These are phyloP conservation scores for Pulveroboletus ravenelii DNA, from an alignment of 768 basidiomycete genomes.

Conservation along the genomic window DNA sequence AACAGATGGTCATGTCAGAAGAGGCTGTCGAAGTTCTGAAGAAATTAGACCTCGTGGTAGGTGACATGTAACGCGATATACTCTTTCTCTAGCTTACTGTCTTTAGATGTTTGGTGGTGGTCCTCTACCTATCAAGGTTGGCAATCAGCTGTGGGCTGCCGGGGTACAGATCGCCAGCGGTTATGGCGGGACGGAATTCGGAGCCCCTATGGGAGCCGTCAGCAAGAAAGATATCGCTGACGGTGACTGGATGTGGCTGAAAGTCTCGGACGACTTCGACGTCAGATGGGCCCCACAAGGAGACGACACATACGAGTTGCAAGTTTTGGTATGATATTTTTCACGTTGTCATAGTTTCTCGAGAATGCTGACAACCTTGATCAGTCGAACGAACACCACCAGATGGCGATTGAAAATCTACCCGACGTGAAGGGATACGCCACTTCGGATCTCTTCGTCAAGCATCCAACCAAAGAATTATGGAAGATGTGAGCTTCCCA, in stretches of 20 bases:
- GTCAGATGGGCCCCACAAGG: slow-evolving; percentile 31
- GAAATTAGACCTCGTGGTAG: slow-evolving; percentile 27
- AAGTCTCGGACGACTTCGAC: slow-evolving; percentile 17
- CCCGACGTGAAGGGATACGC: slow-evolving; percentile 38
- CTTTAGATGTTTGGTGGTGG: slow-evolving; percentile 38
- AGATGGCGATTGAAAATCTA: slow-evolving; percentile 30
- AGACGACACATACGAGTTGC: slow-evolving; percentile 34
- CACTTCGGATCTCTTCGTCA: slow-evolving; percentile 40
- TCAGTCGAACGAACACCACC: not conserved
- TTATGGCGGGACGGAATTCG: slow-evolving; percentile 36
- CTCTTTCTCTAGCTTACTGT: not conserved
- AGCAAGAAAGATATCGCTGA: slow-evolving; percentile 11
- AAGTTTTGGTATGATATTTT: slow-evolving; percentile 31
- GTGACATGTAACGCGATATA: not conserved
- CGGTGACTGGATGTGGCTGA: slow-evolving; percentile 36
- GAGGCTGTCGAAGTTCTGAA: slow-evolving; percentile 25
- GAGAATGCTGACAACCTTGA: not conserved
- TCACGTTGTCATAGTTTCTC: not conserved
- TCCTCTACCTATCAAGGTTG: slow-evolving; percentile 32
- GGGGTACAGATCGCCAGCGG: slow-evolving; percentile 31
- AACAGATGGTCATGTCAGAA: slow-evolving; percentile 31
- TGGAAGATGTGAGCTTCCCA: slow-evolving; percentile 32
- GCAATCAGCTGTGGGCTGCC: slow-evolving; percentile 30
- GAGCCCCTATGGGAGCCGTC: slow-evolving; percentile 1
- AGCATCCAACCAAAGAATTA: slow-evolving; percentile 40